Conservation (phyloP, 306 rosid genomes). For the Lathyrus oleraceus region DNA sequence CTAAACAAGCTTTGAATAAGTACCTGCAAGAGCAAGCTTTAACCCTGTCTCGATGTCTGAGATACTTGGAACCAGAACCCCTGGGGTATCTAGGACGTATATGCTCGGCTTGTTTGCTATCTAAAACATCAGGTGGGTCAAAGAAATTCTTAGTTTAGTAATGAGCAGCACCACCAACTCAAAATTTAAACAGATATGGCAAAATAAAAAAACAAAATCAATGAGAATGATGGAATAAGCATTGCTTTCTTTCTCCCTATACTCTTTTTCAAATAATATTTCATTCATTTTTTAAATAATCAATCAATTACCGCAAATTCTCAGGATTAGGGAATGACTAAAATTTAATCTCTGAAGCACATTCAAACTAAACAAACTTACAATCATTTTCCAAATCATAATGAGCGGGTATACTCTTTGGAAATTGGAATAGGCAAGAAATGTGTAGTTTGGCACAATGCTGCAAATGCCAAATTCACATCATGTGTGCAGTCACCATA, state of each 20-base stretch:
- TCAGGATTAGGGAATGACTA: neutral
- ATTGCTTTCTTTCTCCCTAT: neutral
- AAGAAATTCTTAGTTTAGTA: neutral
- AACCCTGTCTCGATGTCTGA: conserved; percentile 87
- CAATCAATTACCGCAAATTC: neutral
- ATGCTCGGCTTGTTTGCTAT: conserved; percentile 93
- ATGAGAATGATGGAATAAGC: neutral
- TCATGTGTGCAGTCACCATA: neutral
- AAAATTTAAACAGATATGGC: neutral
- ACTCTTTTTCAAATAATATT: neutral
- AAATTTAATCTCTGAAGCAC: neutral
- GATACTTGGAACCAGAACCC: conserved; percentile 91
- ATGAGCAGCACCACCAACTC: conserved; percentile 10
- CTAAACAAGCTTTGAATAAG: neutral
- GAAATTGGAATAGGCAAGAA: neutral
- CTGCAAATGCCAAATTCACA: neutral
- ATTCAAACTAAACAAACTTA: neutral
- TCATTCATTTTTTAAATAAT: neutral
- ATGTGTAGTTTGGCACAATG: neutral
- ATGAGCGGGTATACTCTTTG: neutral
- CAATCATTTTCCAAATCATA: neutral
- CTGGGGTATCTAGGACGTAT: conserved; percentile 91
- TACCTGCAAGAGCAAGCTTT: conserved; percentile 93
- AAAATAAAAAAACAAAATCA: neutral
- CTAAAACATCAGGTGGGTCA: conserved; percentile 46